Base-by-base conservation (phyloP, 1,139 yeast species). In the Geotrichum reessii region DNA sequence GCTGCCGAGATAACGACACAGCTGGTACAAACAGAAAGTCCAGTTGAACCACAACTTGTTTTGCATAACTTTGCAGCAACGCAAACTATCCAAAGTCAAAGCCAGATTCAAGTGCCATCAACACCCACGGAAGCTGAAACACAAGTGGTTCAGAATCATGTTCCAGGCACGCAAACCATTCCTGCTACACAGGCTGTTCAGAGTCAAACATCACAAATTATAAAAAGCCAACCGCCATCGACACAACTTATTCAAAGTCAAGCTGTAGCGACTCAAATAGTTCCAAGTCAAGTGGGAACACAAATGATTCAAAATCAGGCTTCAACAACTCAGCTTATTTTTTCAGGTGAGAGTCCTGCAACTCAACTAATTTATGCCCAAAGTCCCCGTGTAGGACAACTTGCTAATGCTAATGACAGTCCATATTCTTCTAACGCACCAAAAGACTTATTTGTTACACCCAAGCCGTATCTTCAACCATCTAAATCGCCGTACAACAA, bases 401-500 rank as follows among this genome's bases (percentile, higher is more conserved):
- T 47, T 24, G 8, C 49, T 4, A 47, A 22, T 25, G 28, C 33
- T 7, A 17, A 8, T 47, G 49, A 21, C 12, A 24, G 49, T 8
- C 28, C 19, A 46, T 19, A n/a, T 28, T 40, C 37, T 8, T 31
- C 54, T 6, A 27, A 22, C 21, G 28, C 14, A 17, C 48, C 11
- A 24, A 42, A 22, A 7, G 50, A 53, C 21, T 24, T 44, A 24
- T 53, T 53, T 47, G 12, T 47, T n/a, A 53, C 56, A 3, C 56
- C 56, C 14, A 53, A 47, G 33, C 48, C 33, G 14, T 25, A 42
- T 25, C 42, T 46, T 25, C 50, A 31, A 9, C n/a, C 48, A 14
- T 24, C 51, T 12, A 47, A 31, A 37, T 31, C 48, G 24, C 21
- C 47, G 7, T 25, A 25, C 28, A 25, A 25, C 28, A 37, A 37